A percentile compares a stretch with the other conserved stretches of the same genome.
Conservation (phyloP, 306 rosid species). For the Coriaria nepalensis region DNA sequence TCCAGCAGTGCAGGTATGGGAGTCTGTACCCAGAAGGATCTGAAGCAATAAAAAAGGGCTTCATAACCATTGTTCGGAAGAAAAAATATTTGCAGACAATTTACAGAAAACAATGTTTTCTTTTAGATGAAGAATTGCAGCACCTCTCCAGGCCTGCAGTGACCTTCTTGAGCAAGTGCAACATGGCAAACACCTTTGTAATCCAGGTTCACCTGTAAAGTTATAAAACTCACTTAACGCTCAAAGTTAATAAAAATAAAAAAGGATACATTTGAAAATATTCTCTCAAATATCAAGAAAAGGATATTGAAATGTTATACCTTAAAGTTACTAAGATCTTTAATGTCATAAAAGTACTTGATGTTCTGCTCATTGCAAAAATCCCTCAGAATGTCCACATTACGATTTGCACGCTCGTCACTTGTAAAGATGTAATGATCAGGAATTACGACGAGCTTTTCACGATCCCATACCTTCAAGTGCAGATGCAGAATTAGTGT, state of each 20-base stretch:
- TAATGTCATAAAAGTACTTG: slow-evolving; percentile 91
- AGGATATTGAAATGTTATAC: slow-evolving; percentile 20
- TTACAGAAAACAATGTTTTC: not conserved
- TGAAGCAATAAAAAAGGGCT: slow-evolving; percentile 18
- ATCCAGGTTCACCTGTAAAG: slow-evolving; percentile 80
- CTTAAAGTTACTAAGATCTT: slow-evolving; percentile 81
- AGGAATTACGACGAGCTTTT: slow-evolving; percentile 81
- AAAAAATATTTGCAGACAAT: not conserved
- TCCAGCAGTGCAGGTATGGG: slow-evolving; percentile 96
- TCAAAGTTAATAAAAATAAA: slow-evolving; percentile 5
- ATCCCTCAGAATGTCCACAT: slow-evolving; percentile 86
- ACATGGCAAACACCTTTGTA: slow-evolving; percentile 94
- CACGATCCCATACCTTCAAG: slow-evolving; percentile 87
- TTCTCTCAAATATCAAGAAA: not conserved
- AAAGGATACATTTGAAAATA: not conserved
- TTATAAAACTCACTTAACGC: slow-evolving; percentile 10
- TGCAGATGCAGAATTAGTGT: not conserved
- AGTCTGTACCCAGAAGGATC: slow-evolving; percentile 94
- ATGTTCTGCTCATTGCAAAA: slow-evolving; percentile 75
- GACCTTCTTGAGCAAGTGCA: slow-evolving; percentile 99
- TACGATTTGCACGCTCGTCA: slow-evolving; percentile 92
- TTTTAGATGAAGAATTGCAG: slow-evolving; percentile 7
- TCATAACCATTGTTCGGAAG: slow-evolving; percentile 7
- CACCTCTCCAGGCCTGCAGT: slow-evolving; percentile 98
- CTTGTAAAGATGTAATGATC: slow-evolving; percentile 88